Evolutionary conservation across 768 basidiomycete species (phyloP).

Genomic region (Amanita muscaria): DNA sequence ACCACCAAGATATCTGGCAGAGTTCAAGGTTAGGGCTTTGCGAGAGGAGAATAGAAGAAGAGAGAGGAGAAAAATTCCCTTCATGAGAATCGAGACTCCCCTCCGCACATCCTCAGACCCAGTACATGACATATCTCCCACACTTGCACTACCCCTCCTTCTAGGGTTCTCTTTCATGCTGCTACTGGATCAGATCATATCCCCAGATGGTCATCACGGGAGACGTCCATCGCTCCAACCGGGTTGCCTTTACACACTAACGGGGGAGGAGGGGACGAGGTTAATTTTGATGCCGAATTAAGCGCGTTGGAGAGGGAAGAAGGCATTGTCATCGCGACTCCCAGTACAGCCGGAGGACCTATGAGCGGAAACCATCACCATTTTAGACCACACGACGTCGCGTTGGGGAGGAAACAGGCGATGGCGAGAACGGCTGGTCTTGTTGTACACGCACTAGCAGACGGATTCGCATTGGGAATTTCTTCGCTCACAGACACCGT

Average conservation of each 20-base stretch:
- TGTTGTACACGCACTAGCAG: conserved; percentile 80
- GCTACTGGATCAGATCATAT: conserved; percentile 54
- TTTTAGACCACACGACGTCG: conserved; percentile 9
- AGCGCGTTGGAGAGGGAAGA: conserved; percentile 43
- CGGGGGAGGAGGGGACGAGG: conserved; percentile 16
- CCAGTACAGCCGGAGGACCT: neutral
- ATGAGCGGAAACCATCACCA: conserved; percentile 10
- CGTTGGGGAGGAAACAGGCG: conserved; percentile 30
- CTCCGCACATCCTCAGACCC: conserved; percentile 41
- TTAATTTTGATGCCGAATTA: conserved; percentile 59
- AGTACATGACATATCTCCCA: conserved; percentile 33
- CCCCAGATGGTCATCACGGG: conserved; percentile 41
- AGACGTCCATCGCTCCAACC: conserved; percentile 14
- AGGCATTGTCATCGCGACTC: conserved; percentile 13
- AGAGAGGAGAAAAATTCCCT: too few species aligned
- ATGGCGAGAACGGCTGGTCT: conserved; percentile 80
- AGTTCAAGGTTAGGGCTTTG: too few species aligned
- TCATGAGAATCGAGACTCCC: too few species aligned
- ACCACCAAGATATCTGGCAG: too few species aligned
- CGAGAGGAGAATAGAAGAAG: too few species aligned
- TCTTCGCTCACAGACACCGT: conserved; percentile 38
- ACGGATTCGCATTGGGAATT: conserved; percentile 88
- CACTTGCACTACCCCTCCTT: conserved; percentile 56
- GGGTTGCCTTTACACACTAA: conserved; percentile 9
- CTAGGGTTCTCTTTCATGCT: conserved; percentile 59